Evolutionary conservation across 768 basidiomycete genomes (phyloP), one percentile per base, ranked within the genome.

Genomic region (Termitomyces sp.): DNA sequence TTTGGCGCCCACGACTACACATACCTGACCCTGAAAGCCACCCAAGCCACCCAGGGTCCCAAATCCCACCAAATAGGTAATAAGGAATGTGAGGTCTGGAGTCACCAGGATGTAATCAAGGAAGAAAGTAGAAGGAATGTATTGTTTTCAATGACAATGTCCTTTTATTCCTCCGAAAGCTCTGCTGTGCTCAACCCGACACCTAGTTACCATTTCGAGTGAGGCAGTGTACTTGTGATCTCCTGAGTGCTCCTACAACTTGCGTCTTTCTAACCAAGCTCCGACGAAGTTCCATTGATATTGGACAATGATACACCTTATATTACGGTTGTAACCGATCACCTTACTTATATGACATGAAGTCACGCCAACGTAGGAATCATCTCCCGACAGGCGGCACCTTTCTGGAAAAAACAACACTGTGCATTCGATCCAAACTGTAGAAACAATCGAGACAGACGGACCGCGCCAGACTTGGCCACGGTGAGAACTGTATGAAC

Each of bases 401-500:
- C 18, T 22, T 12, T 22, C 18, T 16, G 6, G 8, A n/a, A 26
- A 7, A 32, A 48, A 5, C n/a, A 31, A 0, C 27, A n/a, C n/a
- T n/a, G 0, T 46, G 29, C 5, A n/a, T 46, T 29, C 8, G 29
- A 4, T 32, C 24, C 7, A 22, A 34, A 24, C 13, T 49, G 7
- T 13, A n/a, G 26, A n/a, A 16, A 24, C 53, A 44, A 24, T 44
- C 14, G n/a, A 14, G n/a, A 42, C 6, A 43, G 1, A 18, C 4
- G n/a, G 16, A 37, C 47, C 16, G 4, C 47, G 31, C 47, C 48
- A 49, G 48, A 51, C 16, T 51, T 22, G 26, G n/a, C 50, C 6
- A 27, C 18, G 20, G 24, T 10, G 4, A 10, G 18, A 27, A 27
- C 22, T 74, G 68, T 74, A 65, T 59, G 71, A 64, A 73, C 69